Evolutionary conservation across 148 eudicot species (phyloP).

Genomic region (Diospyros kaki): DNA sequence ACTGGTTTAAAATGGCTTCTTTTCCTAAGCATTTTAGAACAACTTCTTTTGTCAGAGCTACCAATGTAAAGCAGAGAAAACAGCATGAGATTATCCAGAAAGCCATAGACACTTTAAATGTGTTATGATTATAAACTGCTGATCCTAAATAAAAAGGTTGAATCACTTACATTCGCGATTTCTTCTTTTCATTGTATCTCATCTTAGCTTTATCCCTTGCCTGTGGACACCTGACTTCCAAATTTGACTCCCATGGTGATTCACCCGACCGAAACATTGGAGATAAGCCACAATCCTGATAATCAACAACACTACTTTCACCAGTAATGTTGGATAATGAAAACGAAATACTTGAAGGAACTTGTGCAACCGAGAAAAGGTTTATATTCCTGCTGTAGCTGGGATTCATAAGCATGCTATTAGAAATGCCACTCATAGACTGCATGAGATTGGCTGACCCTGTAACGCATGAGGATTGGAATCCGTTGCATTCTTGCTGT

Average conservation of each 20-base stretch:
- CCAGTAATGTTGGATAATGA: slow-evolving; percentile 43
- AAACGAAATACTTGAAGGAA: slow-evolving; percentile 31
- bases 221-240: slow-evolving; percentile 37
- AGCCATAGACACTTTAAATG: no score
- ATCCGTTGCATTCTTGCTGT: slow-evolving; percentile 25
- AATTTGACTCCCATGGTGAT: slow-evolving; percentile 44
- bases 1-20: no score
- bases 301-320: slow-evolving; percentile 46
- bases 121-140: neutral
- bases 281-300: slow-evolving; percentile 55
- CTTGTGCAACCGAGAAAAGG: slow-evolving; percentile 25
- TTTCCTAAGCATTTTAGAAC: neutral
- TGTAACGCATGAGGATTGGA: slow-evolving; percentile 18
- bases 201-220: slow-evolving; percentile 66
- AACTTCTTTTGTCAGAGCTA: neutral
- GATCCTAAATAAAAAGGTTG: neutral
- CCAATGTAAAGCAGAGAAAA: neutral
- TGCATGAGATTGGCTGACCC: slow-evolving; percentile 33
- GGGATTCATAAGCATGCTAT: slow-evolving; percentile 36
- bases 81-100: neutral
- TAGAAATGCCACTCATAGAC: slow-evolving; percentile 24
- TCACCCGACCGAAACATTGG: slow-evolving; percentile 36
- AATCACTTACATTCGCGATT: slow-evolving; percentile 45
- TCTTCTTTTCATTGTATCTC: slow-evolving; percentile 68
- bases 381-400: slow-evolving; percentile 23